Base-by-base conservation (phyloP, 768 basidiomycete species). In the Tremella fuciformis region DNA sequence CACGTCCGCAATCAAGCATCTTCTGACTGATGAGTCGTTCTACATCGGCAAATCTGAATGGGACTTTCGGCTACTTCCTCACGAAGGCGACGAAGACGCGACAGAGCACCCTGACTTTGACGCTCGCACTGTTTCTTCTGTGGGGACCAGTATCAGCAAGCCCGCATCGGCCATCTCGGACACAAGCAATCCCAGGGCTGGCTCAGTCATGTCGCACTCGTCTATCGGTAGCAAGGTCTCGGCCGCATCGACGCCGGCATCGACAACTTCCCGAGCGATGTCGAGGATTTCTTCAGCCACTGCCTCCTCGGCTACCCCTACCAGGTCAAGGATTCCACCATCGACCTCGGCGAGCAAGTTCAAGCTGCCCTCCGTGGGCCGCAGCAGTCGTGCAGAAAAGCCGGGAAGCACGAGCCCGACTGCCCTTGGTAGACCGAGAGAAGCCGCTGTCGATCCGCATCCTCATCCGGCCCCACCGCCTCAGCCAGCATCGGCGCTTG, bases 401-500 rank as follows among this genome's bases (percentile, higher is more conserved):
- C 42, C n/a, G 42, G 42, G 42, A 24, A 18, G 42, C 22, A 18
- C 18, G 8, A 18, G 42, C 18, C n/a, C 15, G 15, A 44, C 25
- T 49, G n/a, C n/a, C 24, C 55, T 21, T 7, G 41, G 48, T 15
- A 42, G 47, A 18, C 46, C 8, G 18, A 13, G 53, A 26, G 39
- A 42, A n/a, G n/a, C 44, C 16, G 63, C 73, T 2, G 77, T 80
- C 11, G 88, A 89, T 67, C 88, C 88, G 2, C 86, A 90, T 73
- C 76, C 82, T 0, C 88, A 89, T 66, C 88, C 88, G 9, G 83
- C 84, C 0, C 78, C 83, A 6, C 63, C 82, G 3, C 86, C 86
- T 7, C 75, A 79, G 3, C 84, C 87, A 15, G 87, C 87, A 13
- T 87, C 86, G 21, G 87, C 88, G 1, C 74, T 90, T 49, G 84